Evolutionary conservation across 2,329 filamentous ascomycete genomes (phyloP), one percentile per base, ranked within the genome.

Genomic region (Pseudogymnoascus pannorum): DNA sequence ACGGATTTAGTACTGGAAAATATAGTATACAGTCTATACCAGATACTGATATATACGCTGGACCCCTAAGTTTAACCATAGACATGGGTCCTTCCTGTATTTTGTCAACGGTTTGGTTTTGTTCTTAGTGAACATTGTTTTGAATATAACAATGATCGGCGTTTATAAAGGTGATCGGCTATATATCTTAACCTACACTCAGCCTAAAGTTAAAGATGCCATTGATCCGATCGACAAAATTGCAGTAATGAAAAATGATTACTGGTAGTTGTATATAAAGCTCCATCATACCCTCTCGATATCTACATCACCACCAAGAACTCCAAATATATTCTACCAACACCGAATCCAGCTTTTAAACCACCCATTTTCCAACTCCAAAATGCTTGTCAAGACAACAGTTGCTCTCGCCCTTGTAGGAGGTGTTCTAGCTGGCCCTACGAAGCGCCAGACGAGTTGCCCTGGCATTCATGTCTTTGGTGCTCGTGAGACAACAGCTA

Each of bases 401-500:
- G 44, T 5, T 29, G 44, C 24, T 29, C 44, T 51, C 24, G 44
- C 44, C 44, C 44, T 51, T 18, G 44, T 51, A 29, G 44, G 44
- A 14, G 22, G 44, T 24, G 44, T 51, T 14, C 44, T 51, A 51
- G 44, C 44, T 29, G n/a, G n/a, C 44, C 44, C 44, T 12, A 29
- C 18, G 44, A 51, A 51, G 24, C 44, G 44, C 8, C 44, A 51
- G 44, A 9, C 14, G 14, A 51, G 24, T 18, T 79, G 77, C 63
- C 76, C 77, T 0, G 66, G 66, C 12, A 69, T 80, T 31, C 76
- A 80, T 68, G 72, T 80, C 33, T 78, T 79, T 36, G 78, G 76
- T 2, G 78, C 78, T 1, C 76, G 78, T 11, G 78, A 79, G 69
- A 80, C 78, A 6, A 78, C 77, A 0, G 44, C 44, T 16, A 8